Evolutionary conservation across 164 flowering plant genomes (phyloP).

Genomic region (Dillenia turbinata): DNA sequence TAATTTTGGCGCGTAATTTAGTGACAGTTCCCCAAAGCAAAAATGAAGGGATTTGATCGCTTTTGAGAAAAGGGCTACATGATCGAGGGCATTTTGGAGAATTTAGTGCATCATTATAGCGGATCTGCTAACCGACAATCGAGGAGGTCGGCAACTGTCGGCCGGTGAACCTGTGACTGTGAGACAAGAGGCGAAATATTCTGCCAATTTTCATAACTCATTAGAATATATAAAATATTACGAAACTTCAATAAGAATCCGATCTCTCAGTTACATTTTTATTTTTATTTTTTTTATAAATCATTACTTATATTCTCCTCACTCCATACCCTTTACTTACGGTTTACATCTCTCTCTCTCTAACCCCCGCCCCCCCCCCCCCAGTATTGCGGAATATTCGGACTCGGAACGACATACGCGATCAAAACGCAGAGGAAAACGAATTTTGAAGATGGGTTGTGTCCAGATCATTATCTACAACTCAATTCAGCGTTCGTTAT

Average conservation of each 20-base stretch:
- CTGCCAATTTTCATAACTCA: too few relatives aligned
- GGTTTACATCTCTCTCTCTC: slow-evolving; percentile 6
- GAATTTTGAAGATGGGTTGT: slow-evolving; percentile 6
- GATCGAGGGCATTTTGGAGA: slow-evolving; percentile 1
- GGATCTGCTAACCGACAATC: slow-evolving; percentile 13
- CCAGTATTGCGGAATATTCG: slow-evolving; percentile 14
- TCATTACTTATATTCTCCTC: not conserved
- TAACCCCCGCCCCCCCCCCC: slow-evolving; percentile 9
- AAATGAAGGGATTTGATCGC: too few relatives aligned
- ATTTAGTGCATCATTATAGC: not conserved
- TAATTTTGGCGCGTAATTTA: too few relatives aligned
- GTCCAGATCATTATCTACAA: slow-evolving; percentile 9
- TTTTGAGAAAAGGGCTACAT: too few relatives aligned
- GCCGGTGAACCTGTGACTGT: slow-evolving; percentile 34
- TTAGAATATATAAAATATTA: too few relatives aligned
- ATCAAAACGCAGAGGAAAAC: slow-evolving; percentile 13
- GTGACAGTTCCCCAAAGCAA: too few relatives aligned
- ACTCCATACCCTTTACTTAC: slow-evolving; percentile 4
- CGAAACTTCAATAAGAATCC: too few relatives aligned
- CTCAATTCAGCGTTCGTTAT: too few relatives aligned
- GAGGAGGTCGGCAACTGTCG: slow-evolving; percentile 31
- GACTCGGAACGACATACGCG: slow-evolving; percentile 1
- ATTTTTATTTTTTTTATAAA: slow-evolving; percentile 1
- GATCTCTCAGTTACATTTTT: too few relatives aligned
- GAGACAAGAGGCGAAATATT: slow-evolving; percentile 35